Percentiles rank a stretch among this genome's conserved stretches.
These are phyloP conservation scores for Candida caryicola DNA, from an alignment of 805 yeast species.

Conservation along the genomic window DNA sequence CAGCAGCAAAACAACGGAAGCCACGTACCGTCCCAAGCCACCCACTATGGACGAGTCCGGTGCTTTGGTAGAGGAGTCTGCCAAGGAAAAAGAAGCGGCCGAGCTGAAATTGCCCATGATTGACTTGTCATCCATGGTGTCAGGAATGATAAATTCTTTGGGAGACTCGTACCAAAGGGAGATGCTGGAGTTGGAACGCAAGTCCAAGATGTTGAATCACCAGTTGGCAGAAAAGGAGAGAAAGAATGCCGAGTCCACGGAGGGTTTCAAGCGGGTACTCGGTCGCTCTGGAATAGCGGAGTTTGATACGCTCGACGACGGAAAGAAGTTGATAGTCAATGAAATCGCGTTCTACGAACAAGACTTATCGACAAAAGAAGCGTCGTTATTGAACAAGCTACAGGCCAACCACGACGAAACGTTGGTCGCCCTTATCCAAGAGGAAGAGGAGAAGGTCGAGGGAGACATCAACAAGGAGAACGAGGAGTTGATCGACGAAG, in stretches of 20 bases:
- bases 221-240: constrained; percentile 54
- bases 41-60: constrained; percentile 35
- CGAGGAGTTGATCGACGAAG: constrained; percentile 11
- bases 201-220: constrained; percentile 18
- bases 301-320: constrained; percentile 25
- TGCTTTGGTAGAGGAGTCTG: constrained; percentile 14
- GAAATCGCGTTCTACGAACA: constrained; percentile 15
- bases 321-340: constrained; percentile 18
- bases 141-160: constrained; percentile 47
- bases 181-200: constrained; percentile 37
- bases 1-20: constrained; percentile 5
- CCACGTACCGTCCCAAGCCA: constrained; percentile 29
- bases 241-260: constrained; percentile 31
- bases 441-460: constrained; percentile 21
- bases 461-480: constrained; percentile 5
- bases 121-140: constrained; percentile 36
- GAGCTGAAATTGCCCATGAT: constrained; percentile 25
- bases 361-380: constrained; percentile 15
- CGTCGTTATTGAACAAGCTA: constrained; percentile 23
- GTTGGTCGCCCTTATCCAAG: constrained; percentile 42
- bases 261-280: constrained; percentile 27
- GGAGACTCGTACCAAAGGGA: constrained; percentile 53
- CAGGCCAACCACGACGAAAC: constrained; percentile 45
- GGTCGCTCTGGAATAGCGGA: constrained; percentile 31
- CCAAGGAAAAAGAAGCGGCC: constrained; percentile 15